These are phyloP conservation scores for Penicillium sp. DNA, from an alignment of 2,329 filamentous ascomycete genomes.

Conservation along the genomic window DNA sequence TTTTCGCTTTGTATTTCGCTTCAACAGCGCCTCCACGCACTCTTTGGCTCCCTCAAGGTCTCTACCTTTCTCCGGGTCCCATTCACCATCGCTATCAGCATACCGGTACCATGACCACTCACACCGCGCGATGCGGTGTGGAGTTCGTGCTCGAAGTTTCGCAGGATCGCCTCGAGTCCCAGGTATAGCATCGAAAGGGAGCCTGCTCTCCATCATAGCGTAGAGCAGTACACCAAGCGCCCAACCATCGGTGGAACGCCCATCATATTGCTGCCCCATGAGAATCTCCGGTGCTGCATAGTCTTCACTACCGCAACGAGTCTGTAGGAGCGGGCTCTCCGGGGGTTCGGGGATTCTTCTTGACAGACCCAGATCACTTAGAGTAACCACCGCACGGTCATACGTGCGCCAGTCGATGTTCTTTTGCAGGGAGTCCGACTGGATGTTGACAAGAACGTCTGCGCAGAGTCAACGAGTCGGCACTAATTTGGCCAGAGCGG, in stretches of 20 bases:
- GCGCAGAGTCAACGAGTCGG: constrained; percentile 22
- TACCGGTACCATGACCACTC: constrained; percentile 96
- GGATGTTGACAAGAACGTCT: constrained; percentile 92
- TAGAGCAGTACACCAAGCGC: constrained; percentile 92
- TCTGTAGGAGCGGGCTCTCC: constrained; percentile 86
- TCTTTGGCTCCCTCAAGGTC: constrained; percentile 76
- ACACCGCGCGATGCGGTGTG: constrained; percentile 90
- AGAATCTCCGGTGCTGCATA: constrained; percentile 97
- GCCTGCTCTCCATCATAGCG: constrained; percentile 85
- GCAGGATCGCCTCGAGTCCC: constrained; percentile 73
- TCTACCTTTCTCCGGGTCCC: constrained; percentile 70
- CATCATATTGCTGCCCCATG: constrained; percentile 93
- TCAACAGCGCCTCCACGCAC: constrained; percentile 83
- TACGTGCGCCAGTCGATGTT: constrained; percentile 73
- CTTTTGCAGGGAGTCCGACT: constrained; percentile 68
- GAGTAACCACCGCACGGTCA: constrained; percentile 80
- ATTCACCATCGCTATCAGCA: constrained; percentile 82
- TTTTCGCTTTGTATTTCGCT: constrained; percentile 80
- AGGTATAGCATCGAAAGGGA: constrained; percentile 90
- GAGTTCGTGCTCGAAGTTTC: constrained; percentile 78
- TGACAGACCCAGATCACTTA: constrained; percentile 91
- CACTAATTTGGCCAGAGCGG: background rate
- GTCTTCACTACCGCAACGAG: constrained; percentile 93
- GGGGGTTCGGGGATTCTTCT: constrained; percentile 74
- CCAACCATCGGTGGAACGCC: constrained; percentile 91